A percentile compares a stretch with the other conserved stretches of the same genome.
phyloP scores from a whole-genome alignment of 23 red algal genomes.

The Rhodosorus marinus region DNA sequence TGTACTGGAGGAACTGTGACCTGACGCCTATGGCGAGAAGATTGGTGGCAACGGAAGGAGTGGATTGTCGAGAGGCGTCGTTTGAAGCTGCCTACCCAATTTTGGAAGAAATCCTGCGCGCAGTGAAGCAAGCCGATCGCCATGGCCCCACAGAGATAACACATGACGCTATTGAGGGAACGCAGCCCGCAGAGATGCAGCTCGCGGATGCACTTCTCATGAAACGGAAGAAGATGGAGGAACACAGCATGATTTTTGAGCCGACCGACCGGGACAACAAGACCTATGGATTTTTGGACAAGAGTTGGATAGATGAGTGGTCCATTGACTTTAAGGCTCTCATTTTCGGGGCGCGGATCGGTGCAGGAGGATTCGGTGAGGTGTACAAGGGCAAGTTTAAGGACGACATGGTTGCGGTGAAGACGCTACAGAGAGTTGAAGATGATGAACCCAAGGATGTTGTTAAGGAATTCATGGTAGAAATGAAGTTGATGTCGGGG shows the following conservation, averaged over 20 bases:
- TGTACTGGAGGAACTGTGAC: constrained; percentile 60
- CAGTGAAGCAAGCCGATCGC: neutral
- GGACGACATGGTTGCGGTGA: constrained; percentile 76
- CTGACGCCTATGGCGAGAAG: constrained; percentile 47
- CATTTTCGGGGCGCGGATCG: constrained; percentile 78
- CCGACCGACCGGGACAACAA: constrained; percentile 34
- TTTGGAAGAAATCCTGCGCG: too few species aligned
- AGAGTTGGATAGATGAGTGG: constrained; percentile 52
- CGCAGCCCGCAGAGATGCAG: constrained; percentile 2
- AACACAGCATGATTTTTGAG: neutral
- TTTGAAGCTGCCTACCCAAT: constrained; percentile 29
- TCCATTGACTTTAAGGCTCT: constrained; percentile 56
- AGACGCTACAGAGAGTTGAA: constrained; percentile 75
- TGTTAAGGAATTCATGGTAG: constrained; percentile 77
- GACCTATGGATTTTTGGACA: constrained; percentile 52
- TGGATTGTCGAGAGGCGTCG: constrained; percentile 47
- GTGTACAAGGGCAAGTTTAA: constrained; percentile 68
- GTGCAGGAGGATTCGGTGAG: constrained; percentile 88
- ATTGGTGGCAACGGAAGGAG: constrained; percentile 50
- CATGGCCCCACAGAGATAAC: neutral
- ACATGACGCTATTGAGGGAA: neutral
- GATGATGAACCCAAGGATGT: constrained; percentile 56
- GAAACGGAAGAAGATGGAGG: constrained; percentile 17
- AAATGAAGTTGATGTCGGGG: constrained; percentile 95
- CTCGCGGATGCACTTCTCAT: constrained; percentile 59